Base-by-base conservation (phyloP, 371 early-diverging fungal genomes). In the Encephalitozoon cuniculi region DNA sequence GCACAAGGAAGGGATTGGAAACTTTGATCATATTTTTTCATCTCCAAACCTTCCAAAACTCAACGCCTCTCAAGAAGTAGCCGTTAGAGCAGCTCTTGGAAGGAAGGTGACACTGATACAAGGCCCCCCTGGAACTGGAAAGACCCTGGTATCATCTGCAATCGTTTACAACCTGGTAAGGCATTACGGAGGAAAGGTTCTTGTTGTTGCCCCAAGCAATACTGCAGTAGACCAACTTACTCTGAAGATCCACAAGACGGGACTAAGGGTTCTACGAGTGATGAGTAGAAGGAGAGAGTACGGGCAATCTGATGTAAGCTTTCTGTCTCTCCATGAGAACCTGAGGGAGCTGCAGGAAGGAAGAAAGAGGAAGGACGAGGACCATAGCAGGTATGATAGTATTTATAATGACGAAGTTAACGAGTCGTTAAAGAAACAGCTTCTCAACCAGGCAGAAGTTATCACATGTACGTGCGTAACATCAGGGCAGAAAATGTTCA, bases 181-280 rank as follows among this genome's bases (percentile, higher is more conserved):
- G 26, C 26, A 53, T 23, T 63, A 51, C 43, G 69, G 74, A 44
- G 64, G 93, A 7, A 94, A 92, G 85, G 90, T 97, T 6, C 85
- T 97, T 46, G 95, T 97, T 0, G 93, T 93, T 79, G 96, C 97
- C 0, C 96, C 98, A n/a, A 90, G 91, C 80, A 97, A 97, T 81
- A 95, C 95, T 0, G 98, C 98, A 37, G 96, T 96, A 0, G 97
- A 97, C 85, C 94, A 97, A 83, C 84, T 97, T 43, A 90, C 95
- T 0, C 91, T 92, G 76, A 94, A 94, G 82, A 92, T 97, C 71
- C 92, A 68, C 83, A 88, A 88, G 40, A 94, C 94, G 0, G 93
- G 94, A 0, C 86, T 97, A 21, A 92, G 92, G 73, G 94, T 95
- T 5, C 93, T 96, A 18, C 90, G 97, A 30, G 88, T 97, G 46